A percentile compares a stretch with the other conserved stretches of the same genome.
These are phyloP conservation scores for Sporothrix pseudoabietina DNA, from an alignment of 2,329 filamentous ascomycete species.

Conservation along the genomic window DNA sequence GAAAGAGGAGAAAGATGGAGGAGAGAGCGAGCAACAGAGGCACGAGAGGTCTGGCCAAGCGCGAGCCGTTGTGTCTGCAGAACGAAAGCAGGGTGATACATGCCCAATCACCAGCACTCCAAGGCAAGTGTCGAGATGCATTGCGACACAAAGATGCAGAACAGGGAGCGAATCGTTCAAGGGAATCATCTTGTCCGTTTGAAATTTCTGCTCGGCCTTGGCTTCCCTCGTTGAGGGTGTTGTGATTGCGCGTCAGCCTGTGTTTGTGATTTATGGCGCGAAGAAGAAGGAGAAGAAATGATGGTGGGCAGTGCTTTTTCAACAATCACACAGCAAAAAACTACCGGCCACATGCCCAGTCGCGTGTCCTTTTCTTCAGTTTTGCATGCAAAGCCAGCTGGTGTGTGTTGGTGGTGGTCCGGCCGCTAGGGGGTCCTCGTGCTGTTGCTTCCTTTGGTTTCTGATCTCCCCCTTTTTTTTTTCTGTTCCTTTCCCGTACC, in stretches of 20 bases:
- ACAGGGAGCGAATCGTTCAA: neutral
- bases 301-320: neutral
- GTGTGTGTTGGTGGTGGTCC: neutral
- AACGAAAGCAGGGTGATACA: neutral
- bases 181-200: neutral
- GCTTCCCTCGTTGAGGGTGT: neutral
- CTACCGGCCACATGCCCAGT: neutral
- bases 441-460: neutral
- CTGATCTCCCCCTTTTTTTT: conserved; percentile 23
- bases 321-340: neutral
- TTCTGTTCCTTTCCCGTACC: conserved; percentile 31
- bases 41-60: neutral
- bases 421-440: neutral
- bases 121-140: neutral
- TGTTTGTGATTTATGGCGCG: neutral
- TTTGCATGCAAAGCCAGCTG: neutral
- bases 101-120: neutral
- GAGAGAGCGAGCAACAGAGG: neutral
- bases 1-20: neutral
- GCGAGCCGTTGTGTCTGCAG: neutral
- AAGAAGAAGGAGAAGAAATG: neutral
- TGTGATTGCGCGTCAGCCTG: neutral
- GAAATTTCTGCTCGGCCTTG: neutral
- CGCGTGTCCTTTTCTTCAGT: neutral
- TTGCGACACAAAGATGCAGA: neutral